Percentiles rank a stretch among this genome's conserved stretches.
Evolutionary conservation across 2,329 filamentous ascomycete species (phyloP).

Genomic region (Microdochium nivale): DNA sequence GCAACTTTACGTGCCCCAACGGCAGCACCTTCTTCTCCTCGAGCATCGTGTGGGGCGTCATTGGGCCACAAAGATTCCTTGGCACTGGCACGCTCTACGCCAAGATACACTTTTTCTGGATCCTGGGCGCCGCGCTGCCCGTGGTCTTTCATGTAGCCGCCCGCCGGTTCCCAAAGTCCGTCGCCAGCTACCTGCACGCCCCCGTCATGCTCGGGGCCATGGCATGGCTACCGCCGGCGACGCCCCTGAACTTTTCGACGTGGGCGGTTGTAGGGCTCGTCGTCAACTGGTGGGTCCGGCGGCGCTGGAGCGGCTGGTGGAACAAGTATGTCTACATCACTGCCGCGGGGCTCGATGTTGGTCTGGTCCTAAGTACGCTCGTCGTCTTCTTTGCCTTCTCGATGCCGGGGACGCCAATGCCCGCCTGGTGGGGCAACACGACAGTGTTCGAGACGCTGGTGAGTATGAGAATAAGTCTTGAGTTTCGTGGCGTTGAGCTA

Average conservation of each 20-base stretch:
- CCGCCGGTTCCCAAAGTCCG: slow-evolving; percentile 29
- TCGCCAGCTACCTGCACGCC: slow-evolving; percentile 41
- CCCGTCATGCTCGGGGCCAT: slow-evolving; percentile 50
- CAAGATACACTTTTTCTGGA: slow-evolving; percentile 44
- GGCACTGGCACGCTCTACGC: slow-evolving; percentile 41
- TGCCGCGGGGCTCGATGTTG: slow-evolving; percentile 28
- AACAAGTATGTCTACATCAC: slow-evolving; percentile 33
- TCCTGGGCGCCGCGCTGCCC: slow-evolving; percentile 39
- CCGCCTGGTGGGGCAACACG: slow-evolving; percentile 45
- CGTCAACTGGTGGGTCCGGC: slow-evolving; percentile 49
- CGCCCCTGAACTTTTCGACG: slow-evolving; percentile 47
- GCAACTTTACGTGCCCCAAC: slow-evolving; percentile 33
- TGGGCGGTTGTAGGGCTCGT: slow-evolving; percentile 50
- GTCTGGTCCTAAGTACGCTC: slow-evolving; percentile 27
- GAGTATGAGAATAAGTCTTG: slow-evolving; percentile 27
- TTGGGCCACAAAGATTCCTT: slow-evolving; percentile 48
- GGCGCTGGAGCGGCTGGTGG: slow-evolving; percentile 52
- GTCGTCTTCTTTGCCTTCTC: slow-evolving; percentile 27
- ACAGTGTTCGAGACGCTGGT: slow-evolving; percentile 25
- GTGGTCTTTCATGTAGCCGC: slow-evolving; percentile 35
- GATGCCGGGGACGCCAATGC: slow-evolving; percentile 25
- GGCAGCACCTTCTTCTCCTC: slow-evolving; percentile 38
- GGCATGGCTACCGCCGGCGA: slow-evolving; percentile 47
- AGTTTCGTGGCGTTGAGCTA: slow-evolving; percentile 12
- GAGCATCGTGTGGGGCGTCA: slow-evolving; percentile 48